Percentiles rank a stretch among this genome's conserved stretches.
These are phyloP conservation scores for Lactifluus hygrophoroides DNA, from an alignment of 768 basidiomycete genomes.

Conservation along the genomic window DNA sequence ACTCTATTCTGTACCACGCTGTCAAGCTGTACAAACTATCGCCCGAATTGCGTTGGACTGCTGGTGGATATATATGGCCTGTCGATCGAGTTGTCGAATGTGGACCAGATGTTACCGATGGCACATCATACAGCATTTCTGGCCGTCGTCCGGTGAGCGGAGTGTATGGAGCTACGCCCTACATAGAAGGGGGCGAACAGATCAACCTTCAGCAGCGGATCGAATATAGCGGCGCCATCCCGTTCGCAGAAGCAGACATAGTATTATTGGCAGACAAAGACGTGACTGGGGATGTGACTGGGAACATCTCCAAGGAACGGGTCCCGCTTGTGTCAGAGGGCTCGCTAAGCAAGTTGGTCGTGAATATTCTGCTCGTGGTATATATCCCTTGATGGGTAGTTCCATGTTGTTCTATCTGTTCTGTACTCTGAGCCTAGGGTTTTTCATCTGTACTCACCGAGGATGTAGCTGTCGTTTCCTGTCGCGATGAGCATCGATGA, in stretches of 20 bases:
- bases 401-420: neutral
- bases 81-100: slow-evolving; percentile 61
- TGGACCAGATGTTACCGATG: slow-evolving; percentile 34
- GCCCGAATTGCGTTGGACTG: slow-evolving; percentile 72
- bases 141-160: slow-evolving; percentile 38
- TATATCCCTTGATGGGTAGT: slow-evolving; percentile 46
- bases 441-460: neutral
- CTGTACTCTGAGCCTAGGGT: neutral
- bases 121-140: slow-evolving; percentile 24
- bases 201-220: slow-evolving; percentile 43
- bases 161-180: slow-evolving; percentile 34
- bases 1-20: slow-evolving; percentile 67
- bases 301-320: slow-evolving; percentile 49
- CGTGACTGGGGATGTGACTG: slow-evolving; percentile 32
- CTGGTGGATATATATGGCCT: slow-evolving; percentile 79
- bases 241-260: slow-evolving; percentile 55
- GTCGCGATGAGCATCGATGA: neutral
- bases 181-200: slow-evolving; percentile 30
- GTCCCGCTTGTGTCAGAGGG: slow-evolving; percentile 62
- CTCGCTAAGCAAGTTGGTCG: slow-evolving; percentile 62
- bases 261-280: slow-evolving; percentile 47
- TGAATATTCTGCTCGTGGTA: slow-evolving; percentile 66
- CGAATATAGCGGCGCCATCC: slow-evolving; percentile 59
- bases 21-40: slow-evolving; percentile 67
- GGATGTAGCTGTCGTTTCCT: neutral